A percentile compares a stretch with the other conserved stretches of the same genome.
Conservation (phyloP, 2,329 filamentous ascomycete genomes). For the Botrytis sinoallii region DNA sequence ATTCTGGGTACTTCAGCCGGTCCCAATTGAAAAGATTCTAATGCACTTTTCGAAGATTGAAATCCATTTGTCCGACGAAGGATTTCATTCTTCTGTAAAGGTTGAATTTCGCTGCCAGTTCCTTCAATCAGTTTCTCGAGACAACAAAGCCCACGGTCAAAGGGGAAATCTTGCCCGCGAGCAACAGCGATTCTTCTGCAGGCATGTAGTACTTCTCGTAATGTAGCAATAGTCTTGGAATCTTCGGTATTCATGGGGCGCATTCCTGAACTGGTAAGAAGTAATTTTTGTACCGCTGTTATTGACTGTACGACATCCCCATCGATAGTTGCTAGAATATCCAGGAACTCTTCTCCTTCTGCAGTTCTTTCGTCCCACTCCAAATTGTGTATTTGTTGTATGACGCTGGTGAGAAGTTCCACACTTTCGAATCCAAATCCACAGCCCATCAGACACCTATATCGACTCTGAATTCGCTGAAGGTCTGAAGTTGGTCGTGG, state of each 20-base stretch:
- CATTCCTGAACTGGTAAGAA: constrained; percentile 22
- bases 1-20: constrained; percentile 41
- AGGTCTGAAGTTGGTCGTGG: constrained; percentile 20
- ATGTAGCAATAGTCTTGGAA: constrained; percentile 1
- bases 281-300: constrained; percentile 31
- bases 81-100: not conserved
- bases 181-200: constrained; percentile 13
- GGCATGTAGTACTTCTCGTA: constrained; percentile 19
- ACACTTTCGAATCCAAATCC: constrained; percentile 37
- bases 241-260: constrained; percentile 24
- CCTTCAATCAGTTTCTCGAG: constrained; percentile 21
- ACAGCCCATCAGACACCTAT: constrained; percentile 39
- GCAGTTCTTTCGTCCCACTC: not conserved
- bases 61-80: constrained; percentile 1
- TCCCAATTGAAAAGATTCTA: constrained; percentile 40
- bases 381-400: constrained; percentile 22
- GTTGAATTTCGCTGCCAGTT: not conserved
- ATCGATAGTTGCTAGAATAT: constrained; percentile 37
- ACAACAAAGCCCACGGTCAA: constrained; percentile 26
- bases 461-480: constrained; percentile 27
- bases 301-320: constrained; percentile 33
- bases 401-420: constrained; percentile 22
- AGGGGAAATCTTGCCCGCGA: constrained; percentile 19
- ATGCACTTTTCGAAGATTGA: not conserved
- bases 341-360: constrained; percentile 22